Evolutionary conservation across 805 yeast genomes (phyloP), one percentile per base, ranked within the genome.

Genomic region (Hanseniaspora valbyensis): DNA sequence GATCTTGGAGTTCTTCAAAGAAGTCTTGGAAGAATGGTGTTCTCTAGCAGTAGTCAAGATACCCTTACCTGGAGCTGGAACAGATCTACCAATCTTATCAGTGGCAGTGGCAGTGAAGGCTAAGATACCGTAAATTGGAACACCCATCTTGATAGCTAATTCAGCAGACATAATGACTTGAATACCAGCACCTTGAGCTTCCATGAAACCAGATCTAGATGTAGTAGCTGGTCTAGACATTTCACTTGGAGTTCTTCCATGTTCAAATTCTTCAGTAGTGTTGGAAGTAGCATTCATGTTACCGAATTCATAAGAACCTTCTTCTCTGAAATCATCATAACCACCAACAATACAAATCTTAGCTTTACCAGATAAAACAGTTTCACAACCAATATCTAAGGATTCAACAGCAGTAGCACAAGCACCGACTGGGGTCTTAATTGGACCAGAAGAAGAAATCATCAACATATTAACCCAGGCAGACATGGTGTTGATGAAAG

Each of bases 51-150:
- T 87, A 54, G 98, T 92, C 75, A 92, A 77, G 58, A 92, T 84
- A 82, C 99, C 99, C 74, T 90, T 87, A 68, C 99, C 99, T 71
- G 99, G 99, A 65, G 98, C 98, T 58, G 99, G 99, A 58, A 92
- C 90, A 45, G 97, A 89, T 73, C 96, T 83, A 66, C 97, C 96
- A 67, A 90, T 90, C 80, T 89, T 94, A 70, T 92, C 99, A 54
- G 95, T 78, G 49, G 98, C 98, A 62, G 97, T 94, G 52, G 96
- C 90, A 52, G 96, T 77, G 77, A 89, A 71, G 50, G 95, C 98
- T 60, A 89, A 75, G 55, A 92, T 80, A 70, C 96, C 98, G 62
- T 94, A 86, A 61, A 92, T 86, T 66, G 99, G 99, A 60, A 94
- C 96, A 74, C 99, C 99, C 99, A 92, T 92, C 66, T 83, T 79